Percentiles rank a stretch among this genome's conserved stretches.
phyloP scores from a whole-genome alignment of 179 eudicot genomes.

The Silene coronaria region DNA sequence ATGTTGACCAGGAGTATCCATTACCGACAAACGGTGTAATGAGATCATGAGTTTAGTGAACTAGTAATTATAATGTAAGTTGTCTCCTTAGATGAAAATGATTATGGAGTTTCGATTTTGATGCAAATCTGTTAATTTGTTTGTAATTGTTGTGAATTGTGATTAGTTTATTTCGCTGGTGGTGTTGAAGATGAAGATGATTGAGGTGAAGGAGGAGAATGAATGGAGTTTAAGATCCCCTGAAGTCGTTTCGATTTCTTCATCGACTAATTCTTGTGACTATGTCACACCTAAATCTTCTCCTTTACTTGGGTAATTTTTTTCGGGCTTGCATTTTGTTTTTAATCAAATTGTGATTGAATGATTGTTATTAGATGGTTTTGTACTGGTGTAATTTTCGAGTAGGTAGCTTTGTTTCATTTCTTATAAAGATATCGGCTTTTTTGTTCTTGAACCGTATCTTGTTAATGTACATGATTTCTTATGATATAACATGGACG shows the following conservation, averaged over 20 bases:
- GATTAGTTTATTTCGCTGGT: background rate
- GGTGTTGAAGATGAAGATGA: slow-evolving; percentile 25
- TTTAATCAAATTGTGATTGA: background rate
- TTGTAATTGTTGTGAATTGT: background rate
- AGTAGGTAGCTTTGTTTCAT: no score
- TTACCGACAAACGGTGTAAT: background rate
- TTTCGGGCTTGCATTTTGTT: background rate
- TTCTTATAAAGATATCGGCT: background rate
- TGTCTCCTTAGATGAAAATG: background rate
- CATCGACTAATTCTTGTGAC: slow-evolving; percentile 47
- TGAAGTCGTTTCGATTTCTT: slow-evolving; percentile 28
- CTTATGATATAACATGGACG: background rate
- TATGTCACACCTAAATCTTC: slow-evolving; percentile 34
- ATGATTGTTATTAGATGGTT: background rate
- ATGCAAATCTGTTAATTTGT: background rate
- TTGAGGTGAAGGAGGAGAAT: slow-evolving; percentile 34
- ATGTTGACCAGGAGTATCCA: no score
- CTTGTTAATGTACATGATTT: background rate
- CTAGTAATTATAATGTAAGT: background rate
- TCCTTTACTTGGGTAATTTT: slow-evolving; percentile 20
- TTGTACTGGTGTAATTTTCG: background rate
- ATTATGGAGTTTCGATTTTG: background rate
- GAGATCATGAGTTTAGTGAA: slow-evolving; percentile 6
- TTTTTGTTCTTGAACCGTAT: background rate
- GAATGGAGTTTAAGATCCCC: slow-evolving; percentile 26